Conservation (phyloP, 129 eudicot species). For the Ambrosia trifida region DNA sequence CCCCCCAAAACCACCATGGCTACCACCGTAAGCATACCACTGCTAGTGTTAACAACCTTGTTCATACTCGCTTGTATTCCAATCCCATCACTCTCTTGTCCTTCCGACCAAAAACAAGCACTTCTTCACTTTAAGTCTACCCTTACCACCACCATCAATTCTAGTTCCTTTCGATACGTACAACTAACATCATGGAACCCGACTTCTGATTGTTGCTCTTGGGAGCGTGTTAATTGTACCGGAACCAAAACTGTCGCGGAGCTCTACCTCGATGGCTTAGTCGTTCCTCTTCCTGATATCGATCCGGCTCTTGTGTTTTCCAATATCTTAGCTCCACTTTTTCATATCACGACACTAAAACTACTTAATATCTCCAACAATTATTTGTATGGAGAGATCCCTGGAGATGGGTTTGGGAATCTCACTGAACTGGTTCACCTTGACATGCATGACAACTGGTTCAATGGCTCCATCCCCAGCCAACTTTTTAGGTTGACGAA, state of each 20-base stretch:
- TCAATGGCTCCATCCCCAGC: constrained; percentile 42
- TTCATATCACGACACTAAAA: constrained; percentile 31
- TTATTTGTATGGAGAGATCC: constrained; percentile 34
- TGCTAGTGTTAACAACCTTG: constrained; percentile 13
- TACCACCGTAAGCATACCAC: background rate
- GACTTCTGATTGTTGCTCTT: constrained; percentile 44
- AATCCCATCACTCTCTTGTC: constrained; percentile 27
- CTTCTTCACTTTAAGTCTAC: constrained; percentile 33
- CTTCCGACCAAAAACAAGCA: constrained; percentile 29
- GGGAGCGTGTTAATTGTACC: constrained; percentile 48
- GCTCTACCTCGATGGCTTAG: constrained; percentile 27
- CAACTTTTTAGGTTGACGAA: constrained; percentile 32
- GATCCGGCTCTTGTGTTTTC: constrained; percentile 6
- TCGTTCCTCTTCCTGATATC: constrained; percentile 11
- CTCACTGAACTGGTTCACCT: constrained; percentile 45
- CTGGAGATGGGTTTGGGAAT: constrained; percentile 43
- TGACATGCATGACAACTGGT: constrained; percentile 41
- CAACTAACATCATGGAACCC: constrained; percentile 46
- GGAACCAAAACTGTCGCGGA: constrained; percentile 16
- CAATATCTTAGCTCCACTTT: constrained; percentile 44
- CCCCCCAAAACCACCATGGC: no score
- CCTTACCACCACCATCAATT: constrained; percentile 30
- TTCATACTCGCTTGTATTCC: constrained; percentile 19
- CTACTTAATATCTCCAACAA: constrained; percentile 47
- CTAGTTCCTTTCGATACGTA: constrained; percentile 18